Evolutionary conservation across 192 early-diverging fungal species (phyloP), one percentile per base, ranked within the genome.

Genomic region (Jimgerdemannia flammicorona): DNA sequence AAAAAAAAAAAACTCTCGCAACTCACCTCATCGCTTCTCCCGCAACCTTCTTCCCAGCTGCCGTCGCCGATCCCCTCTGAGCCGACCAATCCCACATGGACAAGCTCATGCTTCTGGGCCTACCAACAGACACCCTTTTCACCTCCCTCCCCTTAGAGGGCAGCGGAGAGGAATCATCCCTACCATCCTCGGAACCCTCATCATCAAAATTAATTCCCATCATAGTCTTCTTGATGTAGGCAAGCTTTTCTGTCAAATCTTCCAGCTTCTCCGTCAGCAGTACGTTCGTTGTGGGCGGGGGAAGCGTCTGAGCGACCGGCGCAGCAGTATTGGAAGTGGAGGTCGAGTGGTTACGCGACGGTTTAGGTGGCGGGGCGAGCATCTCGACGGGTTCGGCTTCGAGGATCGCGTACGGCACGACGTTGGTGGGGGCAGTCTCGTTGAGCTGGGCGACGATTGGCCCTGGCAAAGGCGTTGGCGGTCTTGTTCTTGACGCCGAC

Each of bases 171-270:
- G 49, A 59, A 10, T 59, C 49, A 6, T 14, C 2, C 49, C 49
- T 59, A 6, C 8, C 49, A 59, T 59, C 49, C 49, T 59, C 49
- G 14, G 49, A 59, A 14, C 14, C 49, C 49, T 59, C 49, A 59
- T 59, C 49, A 59, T 10, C 6, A 59, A 10, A 10, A 59, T 59
- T 74, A 17, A 78, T 8, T 39, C 74, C 76, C 81, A 82, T 82
- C 40, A 82, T 82, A 44, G 78, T 82, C 69, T 82, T 82, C 14
- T 74, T 72, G 19, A 82, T 82, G 64, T 70, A 82, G 0, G 81
- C 74, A 14, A 82, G 64, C 43, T 80, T 80, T 64, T 80, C 75
- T 3, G 74, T 80, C 63, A 80, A 59, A 63, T 76, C 75, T 19
- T 80, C 79, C 39, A 81, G 67, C 66, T 78, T 78, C 43, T 79